phyloP scores from a whole-genome alignment of 2,329 filamentous ascomycete species.

The Camillea tinctor region DNA sequence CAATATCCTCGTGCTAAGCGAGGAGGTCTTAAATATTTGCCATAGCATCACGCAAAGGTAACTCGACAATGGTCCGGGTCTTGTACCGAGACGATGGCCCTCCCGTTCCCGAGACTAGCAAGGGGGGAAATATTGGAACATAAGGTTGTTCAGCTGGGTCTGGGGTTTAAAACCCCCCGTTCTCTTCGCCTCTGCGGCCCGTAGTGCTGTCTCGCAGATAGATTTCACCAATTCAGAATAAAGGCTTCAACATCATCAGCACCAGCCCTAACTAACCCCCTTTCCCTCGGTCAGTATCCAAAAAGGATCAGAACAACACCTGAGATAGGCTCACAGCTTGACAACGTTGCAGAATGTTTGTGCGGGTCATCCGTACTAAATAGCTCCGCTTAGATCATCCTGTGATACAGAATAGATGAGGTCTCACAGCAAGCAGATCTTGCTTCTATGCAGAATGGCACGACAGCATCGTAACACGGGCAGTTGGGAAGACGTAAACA shows the following conservation, averaged over 20 bases:
- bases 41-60: neutral
- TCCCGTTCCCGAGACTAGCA: neutral
- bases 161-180: neutral
- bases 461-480: conserved; percentile 13
- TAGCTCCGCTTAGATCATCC: neutral
- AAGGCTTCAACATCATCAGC: neutral
- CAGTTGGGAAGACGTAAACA: conserved; percentile 13
- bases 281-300: neutral
- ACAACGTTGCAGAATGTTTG: neutral
- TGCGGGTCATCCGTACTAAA: neutral
- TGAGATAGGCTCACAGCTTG: neutral
- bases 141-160: neutral
- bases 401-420: neutral
- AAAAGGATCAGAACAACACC: neutral
- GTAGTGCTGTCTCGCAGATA: neutral
- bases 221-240: neutral
- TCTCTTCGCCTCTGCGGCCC: neutral
- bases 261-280: neutral
- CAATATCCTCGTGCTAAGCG: neutral
- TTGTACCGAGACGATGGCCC: neutral
- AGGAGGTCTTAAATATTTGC: neutral
- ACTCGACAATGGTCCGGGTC: neutral
- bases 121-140: neutral
- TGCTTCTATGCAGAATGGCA: neutral
- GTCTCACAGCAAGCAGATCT: neutral